Evolutionary conservation across 2,329 filamentous ascomycete genomes (phyloP).

Genomic region (Claviceps arundinis): DNA sequence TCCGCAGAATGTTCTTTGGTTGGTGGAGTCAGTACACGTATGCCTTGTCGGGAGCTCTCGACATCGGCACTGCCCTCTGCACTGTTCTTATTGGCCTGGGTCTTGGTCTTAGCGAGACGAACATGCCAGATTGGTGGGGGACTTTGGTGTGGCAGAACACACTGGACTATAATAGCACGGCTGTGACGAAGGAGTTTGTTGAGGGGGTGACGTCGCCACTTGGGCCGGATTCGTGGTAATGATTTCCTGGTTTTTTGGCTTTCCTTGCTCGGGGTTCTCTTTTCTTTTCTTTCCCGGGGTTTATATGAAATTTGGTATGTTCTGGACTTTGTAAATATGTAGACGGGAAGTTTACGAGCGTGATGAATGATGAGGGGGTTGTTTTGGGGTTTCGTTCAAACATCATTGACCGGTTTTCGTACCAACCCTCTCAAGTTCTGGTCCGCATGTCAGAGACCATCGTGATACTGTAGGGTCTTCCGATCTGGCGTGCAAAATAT

Average conservation of each 20-base stretch:
- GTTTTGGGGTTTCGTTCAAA: no score
- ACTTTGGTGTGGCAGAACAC: slow-evolving; percentile 15
- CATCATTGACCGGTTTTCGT: no score
- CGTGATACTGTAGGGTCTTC: no score
- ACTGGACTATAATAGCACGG: slow-evolving; percentile 15
- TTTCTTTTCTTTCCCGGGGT: background rate
- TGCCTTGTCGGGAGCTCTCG: slow-evolving; percentile 42
- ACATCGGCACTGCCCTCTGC: slow-evolving; percentile 44
- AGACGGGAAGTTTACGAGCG: background rate
- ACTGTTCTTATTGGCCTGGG: slow-evolving; percentile 38
- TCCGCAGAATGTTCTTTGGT: slow-evolving; percentile 34
- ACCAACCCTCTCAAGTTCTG: no score
- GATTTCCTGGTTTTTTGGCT: slow-evolving; percentile 5
- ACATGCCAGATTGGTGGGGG: slow-evolving; percentile 39
- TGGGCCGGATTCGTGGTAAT: slow-evolving; percentile 15
- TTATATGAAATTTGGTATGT: background rate
- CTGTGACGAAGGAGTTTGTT: slow-evolving; percentile 16
- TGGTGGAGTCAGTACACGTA: slow-evolving; percentile 50
- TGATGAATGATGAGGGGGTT: background rate
- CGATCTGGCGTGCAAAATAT: no score
- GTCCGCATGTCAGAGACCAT: no score
- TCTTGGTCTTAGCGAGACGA: slow-evolving; percentile 30
- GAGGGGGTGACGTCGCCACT: slow-evolving; percentile 15
- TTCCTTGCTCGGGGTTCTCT: background rate
- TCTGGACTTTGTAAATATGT: background rate